phyloP scores from a whole-genome alignment of 331 rosid genomes.

The Cydonia oblonga region DNA sequence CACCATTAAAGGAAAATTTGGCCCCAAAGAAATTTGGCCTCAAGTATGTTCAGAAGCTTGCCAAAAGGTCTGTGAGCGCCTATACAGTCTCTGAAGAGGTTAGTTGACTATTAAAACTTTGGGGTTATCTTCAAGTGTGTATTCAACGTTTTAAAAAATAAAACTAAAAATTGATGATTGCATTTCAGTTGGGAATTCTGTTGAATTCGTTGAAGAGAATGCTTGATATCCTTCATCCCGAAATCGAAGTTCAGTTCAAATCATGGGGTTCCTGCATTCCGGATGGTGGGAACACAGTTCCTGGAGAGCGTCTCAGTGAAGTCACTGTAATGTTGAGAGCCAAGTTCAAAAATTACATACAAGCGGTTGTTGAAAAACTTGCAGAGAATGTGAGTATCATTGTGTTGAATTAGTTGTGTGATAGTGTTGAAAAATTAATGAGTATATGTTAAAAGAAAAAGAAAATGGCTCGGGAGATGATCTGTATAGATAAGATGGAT shows the following conservation, averaged over 20 bases:
- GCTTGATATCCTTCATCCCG: slow-evolving; percentile 80
- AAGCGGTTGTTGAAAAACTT: slow-evolving; percentile 84
- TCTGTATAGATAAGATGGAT: no score
- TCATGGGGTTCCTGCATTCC: slow-evolving; percentile 94
- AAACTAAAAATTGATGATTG: background rate
- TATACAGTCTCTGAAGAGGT: slow-evolving; percentile 89
- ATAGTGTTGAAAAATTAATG: background rate
- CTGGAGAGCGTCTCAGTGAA: slow-evolving; percentile 96
- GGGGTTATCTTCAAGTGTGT: slow-evolving; percentile 1
- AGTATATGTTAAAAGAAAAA: background rate
- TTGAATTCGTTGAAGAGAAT: slow-evolving; percentile 90
- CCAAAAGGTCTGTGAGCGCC: slow-evolving; percentile 57
- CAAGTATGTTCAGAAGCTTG: slow-evolving; percentile 88
- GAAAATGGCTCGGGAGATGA: background rate
- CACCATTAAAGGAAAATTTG: slow-evolving; percentile 81
- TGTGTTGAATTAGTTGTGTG: slow-evolving; percentile 1
- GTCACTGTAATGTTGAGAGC: slow-evolving; percentile 97
- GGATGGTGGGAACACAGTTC: slow-evolving; percentile 61
- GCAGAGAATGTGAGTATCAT: slow-evolving; percentile 66
- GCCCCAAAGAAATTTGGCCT: slow-evolving; percentile 86
- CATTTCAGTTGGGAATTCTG: slow-evolving; percentile 72
- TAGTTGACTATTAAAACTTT: slow-evolving; percentile 10
- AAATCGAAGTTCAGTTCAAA: slow-evolving; percentile 74
- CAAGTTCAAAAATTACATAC: slow-evolving; percentile 83
- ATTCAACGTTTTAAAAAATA: background rate